These are phyloP conservation scores for Syzygium grande DNA, from an alignment of 345 rosid genomes.

Conservation along the genomic window DNA sequence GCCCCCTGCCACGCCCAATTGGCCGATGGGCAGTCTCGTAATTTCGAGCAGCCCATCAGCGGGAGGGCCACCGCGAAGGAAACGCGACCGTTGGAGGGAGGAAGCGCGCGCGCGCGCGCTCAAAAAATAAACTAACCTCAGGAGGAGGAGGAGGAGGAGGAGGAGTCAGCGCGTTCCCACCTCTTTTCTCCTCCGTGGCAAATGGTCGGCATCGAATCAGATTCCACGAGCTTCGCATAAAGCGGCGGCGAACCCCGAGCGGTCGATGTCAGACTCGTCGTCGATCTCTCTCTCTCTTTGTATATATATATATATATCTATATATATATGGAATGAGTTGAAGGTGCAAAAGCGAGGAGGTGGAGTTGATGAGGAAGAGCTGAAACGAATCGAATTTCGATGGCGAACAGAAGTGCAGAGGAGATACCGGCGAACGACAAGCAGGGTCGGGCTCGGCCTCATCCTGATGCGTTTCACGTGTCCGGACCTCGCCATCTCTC, in stretches of 20 bases:
- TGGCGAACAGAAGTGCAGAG: conserved; percentile 28
- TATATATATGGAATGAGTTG: neutral
- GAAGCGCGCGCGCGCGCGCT: neutral
- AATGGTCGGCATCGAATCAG: neutral
- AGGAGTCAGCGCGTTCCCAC: neutral
- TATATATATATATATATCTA: neutral
- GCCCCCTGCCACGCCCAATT: neutral
- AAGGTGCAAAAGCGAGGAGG: neutral
- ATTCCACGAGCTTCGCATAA: neutral
- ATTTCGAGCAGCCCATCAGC: neutral
- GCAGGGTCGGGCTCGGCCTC: conserved; percentile 19
- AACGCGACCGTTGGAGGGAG: conserved; percentile 45
- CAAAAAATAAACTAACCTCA: neutral
- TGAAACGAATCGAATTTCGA: neutral
- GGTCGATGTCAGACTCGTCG: neutral
- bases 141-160: neutral
- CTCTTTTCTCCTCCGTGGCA: neutral
- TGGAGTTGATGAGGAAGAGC: neutral
- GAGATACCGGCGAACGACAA: conserved; percentile 14
- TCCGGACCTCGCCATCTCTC: conserved; percentile 88
- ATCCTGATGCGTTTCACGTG: conserved; percentile 58
- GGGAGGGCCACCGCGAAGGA: conserved; percentile 21
- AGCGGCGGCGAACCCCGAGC: neutral
- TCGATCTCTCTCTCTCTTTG: neutral
- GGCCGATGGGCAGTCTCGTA: conserved; percentile 11